phyloP scores from a whole-genome alignment of 176 grass and related monocot species.

The Oryza rufipogon region DNA sequence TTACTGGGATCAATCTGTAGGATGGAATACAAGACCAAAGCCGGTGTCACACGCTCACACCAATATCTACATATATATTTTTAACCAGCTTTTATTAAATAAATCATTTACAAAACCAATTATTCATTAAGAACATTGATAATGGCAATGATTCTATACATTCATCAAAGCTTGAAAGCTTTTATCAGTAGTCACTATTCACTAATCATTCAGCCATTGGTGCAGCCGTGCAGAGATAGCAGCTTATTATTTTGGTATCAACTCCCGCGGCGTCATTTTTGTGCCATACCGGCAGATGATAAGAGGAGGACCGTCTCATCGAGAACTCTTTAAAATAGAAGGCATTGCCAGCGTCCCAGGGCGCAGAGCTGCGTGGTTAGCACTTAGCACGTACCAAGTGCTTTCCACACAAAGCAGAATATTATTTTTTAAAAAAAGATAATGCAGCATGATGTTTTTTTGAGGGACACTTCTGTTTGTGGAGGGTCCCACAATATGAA shows the following conservation, averaged over 20 bases:
- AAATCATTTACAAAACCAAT: too few relatives aligned
- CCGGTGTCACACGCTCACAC: too few relatives aligned
- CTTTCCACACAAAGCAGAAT: constrained; percentile 37
- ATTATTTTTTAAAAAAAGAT: not conserved
- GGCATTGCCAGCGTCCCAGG: fast-evolving
- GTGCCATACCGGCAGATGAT: constrained; percentile 23
- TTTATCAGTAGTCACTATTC: not conserved
- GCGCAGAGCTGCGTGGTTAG: constrained; percentile 34
- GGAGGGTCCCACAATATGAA: constrained; percentile 13
- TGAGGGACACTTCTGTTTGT: constrained; percentile 6
- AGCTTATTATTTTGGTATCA: not conserved
- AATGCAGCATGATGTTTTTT: constrained; percentile 28
- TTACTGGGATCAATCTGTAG: not conserved
- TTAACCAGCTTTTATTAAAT: too few relatives aligned
- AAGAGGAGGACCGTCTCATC: not conserved
- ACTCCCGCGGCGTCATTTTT: not conserved
- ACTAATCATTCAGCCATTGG: not conserved
- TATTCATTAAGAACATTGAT: too few relatives aligned
- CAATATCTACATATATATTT: too few relatives aligned
- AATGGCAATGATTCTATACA: too few relatives aligned
- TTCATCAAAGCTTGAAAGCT: not conserved
- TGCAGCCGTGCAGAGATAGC: not conserved
- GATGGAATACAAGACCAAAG: too few relatives aligned
- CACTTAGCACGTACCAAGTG: constrained; percentile 27
- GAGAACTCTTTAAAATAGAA: not conserved